Evolutionary conservation across 2,329 filamentous ascomycete genomes (phyloP).

Genomic region (Fusarium sp.): DNA sequence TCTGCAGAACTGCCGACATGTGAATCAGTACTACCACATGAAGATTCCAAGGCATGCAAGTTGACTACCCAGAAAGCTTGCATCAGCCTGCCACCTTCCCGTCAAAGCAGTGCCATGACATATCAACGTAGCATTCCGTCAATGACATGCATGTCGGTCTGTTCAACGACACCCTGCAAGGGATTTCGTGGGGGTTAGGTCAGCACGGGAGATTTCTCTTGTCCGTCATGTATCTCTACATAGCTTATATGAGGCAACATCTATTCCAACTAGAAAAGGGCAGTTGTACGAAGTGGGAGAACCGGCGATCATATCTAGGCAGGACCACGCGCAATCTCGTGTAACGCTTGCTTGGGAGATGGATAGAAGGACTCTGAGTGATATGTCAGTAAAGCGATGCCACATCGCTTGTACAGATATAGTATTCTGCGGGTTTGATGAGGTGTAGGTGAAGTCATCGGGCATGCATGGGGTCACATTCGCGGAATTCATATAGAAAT

Average conservation of each 20-base stretch:
- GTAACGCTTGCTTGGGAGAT: conserved; percentile 73
- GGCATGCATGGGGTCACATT: not conserved
- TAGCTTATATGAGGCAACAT: not conserved
- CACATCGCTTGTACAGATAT: conserved; percentile 53
- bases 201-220: not conserved
- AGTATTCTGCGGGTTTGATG: conserved; percentile 49
- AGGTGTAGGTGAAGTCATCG: not conserved
- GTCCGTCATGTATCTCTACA: not conserved
- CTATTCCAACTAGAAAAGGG: not conserved
- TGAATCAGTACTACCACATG: conserved; percentile 62
- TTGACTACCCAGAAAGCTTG: conserved; percentile 69
- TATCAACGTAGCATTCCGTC: conserved; percentile 86
- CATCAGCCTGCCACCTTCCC: conserved; percentile 85
- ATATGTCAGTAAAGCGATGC: conserved; percentile 68
- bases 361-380: conserved; percentile 69
- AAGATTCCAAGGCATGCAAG: conserved; percentile 61
- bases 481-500: not conserved
- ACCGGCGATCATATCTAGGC: conserved; percentile 73
- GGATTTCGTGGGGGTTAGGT: conserved; percentile 75
- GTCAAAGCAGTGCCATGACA: conserved; percentile 88
- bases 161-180: conserved; percentile 76
- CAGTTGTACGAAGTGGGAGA: conserved; percentile 74
- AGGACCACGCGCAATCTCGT: conserved; percentile 75
- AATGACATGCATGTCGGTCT: conserved; percentile 79
- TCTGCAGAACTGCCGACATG: conserved; percentile 65